phyloP scores from a whole-genome alignment of 1,284 basidiomycete species.

The Chalciporus sp. region DNA sequence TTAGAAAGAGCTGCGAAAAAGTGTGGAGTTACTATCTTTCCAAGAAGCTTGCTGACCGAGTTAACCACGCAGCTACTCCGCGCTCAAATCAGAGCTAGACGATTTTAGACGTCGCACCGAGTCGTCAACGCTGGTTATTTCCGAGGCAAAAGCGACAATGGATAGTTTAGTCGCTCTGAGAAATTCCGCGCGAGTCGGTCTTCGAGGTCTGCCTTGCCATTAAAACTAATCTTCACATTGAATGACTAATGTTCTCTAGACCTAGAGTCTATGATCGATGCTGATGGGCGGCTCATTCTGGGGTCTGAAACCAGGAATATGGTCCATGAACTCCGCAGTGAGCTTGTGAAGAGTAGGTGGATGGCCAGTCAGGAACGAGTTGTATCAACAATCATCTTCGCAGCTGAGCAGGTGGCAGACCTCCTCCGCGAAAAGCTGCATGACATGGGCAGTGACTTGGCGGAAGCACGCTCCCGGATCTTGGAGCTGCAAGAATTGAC shows the following conservation, averaged over 20 bases:
- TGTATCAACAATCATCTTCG: slow-evolving; percentile 10
- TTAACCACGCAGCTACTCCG: slow-evolving; percentile 17
- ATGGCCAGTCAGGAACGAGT: slow-evolving; percentile 35
- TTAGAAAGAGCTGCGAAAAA: slow-evolving; percentile 21
- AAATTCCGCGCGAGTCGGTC: slow-evolving; percentile 17
- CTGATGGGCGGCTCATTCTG: slow-evolving; percentile 29
- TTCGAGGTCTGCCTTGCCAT: slow-evolving; percentile 25
- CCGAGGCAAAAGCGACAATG: slow-evolving; percentile 26
- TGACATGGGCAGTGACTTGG: slow-evolving; percentile 44
- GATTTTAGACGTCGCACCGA: slow-evolving; percentile 17
- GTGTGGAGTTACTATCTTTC: slow-evolving; percentile 10
- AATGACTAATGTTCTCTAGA: slow-evolving; percentile 17
- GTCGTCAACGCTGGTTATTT: slow-evolving; percentile 17
- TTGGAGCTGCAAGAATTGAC: slow-evolving; percentile 43
- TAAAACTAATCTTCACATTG: not conserved
- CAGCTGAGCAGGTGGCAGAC: slow-evolving; percentile 55
- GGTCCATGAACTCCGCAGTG: slow-evolving; percentile 42
- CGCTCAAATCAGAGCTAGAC: slow-evolving; percentile 30
- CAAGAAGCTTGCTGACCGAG: not conserved
- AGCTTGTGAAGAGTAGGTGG: slow-evolving; percentile 35
- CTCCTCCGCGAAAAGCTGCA: slow-evolving; percentile 54
- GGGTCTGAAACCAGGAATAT: slow-evolving; percentile 36
- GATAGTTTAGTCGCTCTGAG: slow-evolving; percentile 21
- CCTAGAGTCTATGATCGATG: slow-evolving; percentile 37
- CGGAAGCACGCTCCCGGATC: slow-evolving; percentile 42